Percentiles rank a stretch among this genome's conserved stretches.
Evolutionary conservation across 768 basidiomycete species (phyloP).

Genomic region (Strobilomyces dryophilus): DNA sequence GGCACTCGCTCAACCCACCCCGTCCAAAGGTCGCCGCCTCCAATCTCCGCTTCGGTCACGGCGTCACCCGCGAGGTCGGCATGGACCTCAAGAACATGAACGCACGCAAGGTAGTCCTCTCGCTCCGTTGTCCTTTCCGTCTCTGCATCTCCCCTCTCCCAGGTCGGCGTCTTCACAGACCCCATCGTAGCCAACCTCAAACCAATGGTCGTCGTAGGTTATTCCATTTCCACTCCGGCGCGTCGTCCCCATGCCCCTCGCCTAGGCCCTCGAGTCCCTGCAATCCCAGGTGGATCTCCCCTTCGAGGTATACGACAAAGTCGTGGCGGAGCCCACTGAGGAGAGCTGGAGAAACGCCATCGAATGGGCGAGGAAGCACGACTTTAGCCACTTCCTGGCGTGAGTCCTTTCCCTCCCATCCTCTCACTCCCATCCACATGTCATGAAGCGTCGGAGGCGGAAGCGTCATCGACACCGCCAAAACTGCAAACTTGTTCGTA

Average conservation of each 20-base stretch:
- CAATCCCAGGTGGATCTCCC: slow-evolving; percentile 70
- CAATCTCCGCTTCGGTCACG: slow-evolving; percentile 86
- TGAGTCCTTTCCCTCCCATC: slow-evolving; percentile 34
- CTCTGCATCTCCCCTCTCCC: slow-evolving; percentile 8
- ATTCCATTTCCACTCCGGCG: background rate
- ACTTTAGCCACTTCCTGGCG: slow-evolving; percentile 94
- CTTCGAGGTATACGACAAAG: slow-evolving; percentile 78
- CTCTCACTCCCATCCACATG: background rate
- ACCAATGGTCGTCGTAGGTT: slow-evolving; percentile 75
- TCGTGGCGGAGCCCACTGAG: slow-evolving; percentile 90
- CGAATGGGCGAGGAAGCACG: slow-evolving; percentile 76
- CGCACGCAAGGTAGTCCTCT: slow-evolving; percentile 62
- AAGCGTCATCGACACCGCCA: slow-evolving; percentile 93
- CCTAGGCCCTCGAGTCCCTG: slow-evolving; percentile 73
- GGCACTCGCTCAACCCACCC: background rate
- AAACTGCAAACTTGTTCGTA: slow-evolving; percentile 83
- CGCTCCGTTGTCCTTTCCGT: background rate
- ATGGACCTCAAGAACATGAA: slow-evolving; percentile 95
- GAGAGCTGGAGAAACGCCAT: slow-evolving; percentile 87
- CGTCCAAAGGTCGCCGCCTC: slow-evolving; percentile 69
- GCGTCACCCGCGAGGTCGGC: slow-evolving; percentile 85
- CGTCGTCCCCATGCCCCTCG: background rate
- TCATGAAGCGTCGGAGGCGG: slow-evolving; percentile 77
- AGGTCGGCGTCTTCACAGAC: slow-evolving; percentile 96
- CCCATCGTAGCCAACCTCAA: slow-evolving; percentile 74